phyloP scores from a whole-genome alignment of 257 asterid genomes.

The Marsdenia floribunda region DNA sequence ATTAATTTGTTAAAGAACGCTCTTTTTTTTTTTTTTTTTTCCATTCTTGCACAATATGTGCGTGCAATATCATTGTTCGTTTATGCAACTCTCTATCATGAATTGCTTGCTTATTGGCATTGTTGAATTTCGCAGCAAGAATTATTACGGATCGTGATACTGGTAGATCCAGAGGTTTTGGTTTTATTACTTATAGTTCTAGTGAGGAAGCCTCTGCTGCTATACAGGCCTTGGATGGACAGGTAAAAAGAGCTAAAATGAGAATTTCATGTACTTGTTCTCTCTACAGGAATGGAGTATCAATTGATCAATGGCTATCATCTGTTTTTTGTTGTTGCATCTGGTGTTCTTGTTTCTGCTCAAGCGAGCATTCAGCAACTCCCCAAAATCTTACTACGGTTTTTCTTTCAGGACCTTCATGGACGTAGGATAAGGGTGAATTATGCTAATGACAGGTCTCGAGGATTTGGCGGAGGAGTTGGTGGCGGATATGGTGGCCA shows the following conservation, averaged over 20 bases:
- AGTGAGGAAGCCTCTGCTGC: conserved; percentile 82
- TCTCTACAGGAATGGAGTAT: background rate
- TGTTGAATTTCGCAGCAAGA: conserved; percentile 44
- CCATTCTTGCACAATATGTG: background rate
- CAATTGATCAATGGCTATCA: background rate
- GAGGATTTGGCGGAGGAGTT: conserved; percentile 43
- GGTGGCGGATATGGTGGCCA: conserved; percentile 24
- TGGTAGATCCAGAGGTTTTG: conserved; percentile 88
- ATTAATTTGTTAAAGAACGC: background rate
- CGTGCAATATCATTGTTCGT: background rate
- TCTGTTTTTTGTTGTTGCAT: background rate
- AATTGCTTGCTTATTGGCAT: background rate
- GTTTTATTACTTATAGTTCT: conserved; percentile 56
- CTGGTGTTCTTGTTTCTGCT: background rate
- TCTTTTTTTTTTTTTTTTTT: background rate
- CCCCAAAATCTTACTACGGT: background rate
- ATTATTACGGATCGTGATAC: conserved; percentile 70
- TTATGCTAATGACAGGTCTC: conserved; percentile 63
- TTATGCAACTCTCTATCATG: background rate
- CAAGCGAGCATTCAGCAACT: background rate
- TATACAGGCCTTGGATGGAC: conserved; percentile 79
- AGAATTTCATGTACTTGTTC: background rate
- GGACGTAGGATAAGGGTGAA: conserved; percentile 72
- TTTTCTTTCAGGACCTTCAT: conserved; percentile 54
- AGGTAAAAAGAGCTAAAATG: conserved; percentile 33